Conservation (phyloP, 495 filamentous ascomycete genomes). For the Neurospora sp. region DNA sequence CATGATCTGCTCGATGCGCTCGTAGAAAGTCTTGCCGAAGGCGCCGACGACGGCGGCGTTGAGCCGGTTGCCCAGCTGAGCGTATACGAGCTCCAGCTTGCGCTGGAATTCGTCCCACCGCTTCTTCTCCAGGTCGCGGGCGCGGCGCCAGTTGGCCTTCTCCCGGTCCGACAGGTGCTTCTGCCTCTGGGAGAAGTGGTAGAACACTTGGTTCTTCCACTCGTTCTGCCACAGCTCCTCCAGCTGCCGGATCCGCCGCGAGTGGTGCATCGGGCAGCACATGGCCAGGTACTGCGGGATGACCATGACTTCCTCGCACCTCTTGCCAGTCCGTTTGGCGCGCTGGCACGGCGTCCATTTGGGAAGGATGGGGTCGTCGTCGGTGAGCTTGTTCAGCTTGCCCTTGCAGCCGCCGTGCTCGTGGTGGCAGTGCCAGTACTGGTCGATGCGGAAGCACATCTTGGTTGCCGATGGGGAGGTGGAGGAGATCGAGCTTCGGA, state of each 20-base stretch:
- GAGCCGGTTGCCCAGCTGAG: not conserved
- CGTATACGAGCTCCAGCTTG: not conserved
- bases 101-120: not conserved
- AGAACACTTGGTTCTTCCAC: not conserved
- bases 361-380: not conserved
- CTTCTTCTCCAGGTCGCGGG: not conserved
- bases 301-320: not conserved
- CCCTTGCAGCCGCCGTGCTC: not conserved
- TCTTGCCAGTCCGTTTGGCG: not conserved
- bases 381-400: not conserved
- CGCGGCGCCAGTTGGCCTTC: not conserved
- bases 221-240: not conserved
- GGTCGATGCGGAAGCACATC: not conserved
- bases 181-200: not conserved
- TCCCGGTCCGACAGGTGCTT: not conserved
- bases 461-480: not conserved
- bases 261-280: not conserved
- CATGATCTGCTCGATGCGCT: not conserved
- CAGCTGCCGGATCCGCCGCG: not conserved
- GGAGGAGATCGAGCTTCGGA: not conserved
- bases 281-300: not conserved
- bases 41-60: not conserved
- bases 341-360: not conserved
- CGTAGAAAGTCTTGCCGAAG: not conserved
- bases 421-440: not conserved